Evolutionary conservation across 768 basidiomycete species (phyloP).

Genomic region (Gautieria morchelliformis): DNA sequence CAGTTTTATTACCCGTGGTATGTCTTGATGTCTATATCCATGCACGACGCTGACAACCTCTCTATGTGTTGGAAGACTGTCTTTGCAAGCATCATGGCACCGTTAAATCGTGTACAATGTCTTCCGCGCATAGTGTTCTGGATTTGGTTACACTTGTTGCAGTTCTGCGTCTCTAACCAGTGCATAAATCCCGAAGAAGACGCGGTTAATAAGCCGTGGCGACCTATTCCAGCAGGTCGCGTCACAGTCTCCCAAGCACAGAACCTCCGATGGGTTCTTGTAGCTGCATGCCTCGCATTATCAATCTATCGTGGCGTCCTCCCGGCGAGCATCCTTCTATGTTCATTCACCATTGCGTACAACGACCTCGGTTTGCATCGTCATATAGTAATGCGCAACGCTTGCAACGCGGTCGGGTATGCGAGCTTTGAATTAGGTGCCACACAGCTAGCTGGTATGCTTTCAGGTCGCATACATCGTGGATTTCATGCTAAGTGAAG

Average conservation of each 20-base stretch:
- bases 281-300: constrained; percentile 18
- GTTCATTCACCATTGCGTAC: constrained; percentile 2
- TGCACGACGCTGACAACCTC: not conserved
- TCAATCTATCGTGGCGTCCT: constrained; percentile 12
- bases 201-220: constrained; percentile 20
- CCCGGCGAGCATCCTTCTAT: constrained; percentile 8
- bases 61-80: not conserved
- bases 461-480: not conserved
- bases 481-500: not conserved
- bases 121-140: constrained; percentile 15
- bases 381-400: constrained; percentile 5
- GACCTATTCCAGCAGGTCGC: constrained; percentile 24
- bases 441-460: constrained; percentile 6
- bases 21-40: not conserved
- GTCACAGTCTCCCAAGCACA: constrained; percentile 11
- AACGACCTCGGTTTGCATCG: constrained; percentile 4
- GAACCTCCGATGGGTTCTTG: constrained; percentile 2
- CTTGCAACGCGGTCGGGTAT: constrained; percentile 6
- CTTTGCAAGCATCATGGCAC: constrained; percentile 5
- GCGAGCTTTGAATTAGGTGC: constrained; percentile 8
- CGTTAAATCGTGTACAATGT: not conserved
- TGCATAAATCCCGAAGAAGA: constrained; percentile 19
- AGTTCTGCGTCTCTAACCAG: constrained; percentile 24
- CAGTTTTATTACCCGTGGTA: constrained; percentile 17
- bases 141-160: constrained; percentile 25